Base-by-base conservation (phyloP, 2,329 filamentous ascomycete genomes). In the Claviceps quebecensis region DNA sequence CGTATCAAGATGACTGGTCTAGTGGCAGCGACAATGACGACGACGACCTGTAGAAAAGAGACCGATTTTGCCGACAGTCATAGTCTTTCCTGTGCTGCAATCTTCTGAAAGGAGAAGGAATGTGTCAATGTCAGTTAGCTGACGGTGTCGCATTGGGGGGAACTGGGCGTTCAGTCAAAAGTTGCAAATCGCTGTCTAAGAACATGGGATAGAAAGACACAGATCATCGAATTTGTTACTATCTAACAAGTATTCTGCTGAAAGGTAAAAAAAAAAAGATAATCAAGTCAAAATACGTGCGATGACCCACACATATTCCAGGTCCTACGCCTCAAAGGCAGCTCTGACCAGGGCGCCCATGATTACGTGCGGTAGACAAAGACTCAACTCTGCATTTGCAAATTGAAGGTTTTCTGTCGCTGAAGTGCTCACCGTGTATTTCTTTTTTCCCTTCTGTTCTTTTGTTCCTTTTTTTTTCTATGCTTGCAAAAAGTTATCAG, bases 1-100 rank as follows among this genome's bases (percentile, higher is more conserved):
- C 86, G 54, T 97, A 96, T 64, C 82, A 87, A 58, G 87, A 93
- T 55, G 88, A 88, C 1, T 95, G 87, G 86, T 82, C 81, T 13
- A 88, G 84, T 60, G 87, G 82, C 23, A 84, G 80, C 53, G 85
- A 87, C 58, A 75, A 81, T 8, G 83, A 80, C 19, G 81, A 87
- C 53, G 83, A 87, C 48, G 72, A 77, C 34, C 47, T 64, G n/a
- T 62, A 56, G 55, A 52, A n/a, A 14, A 26, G 22, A 6, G 3
- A 11, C 29, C 8, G 29, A 34, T 34, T 34, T 34, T 34, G 29
- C 29, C 4, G 29, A 34, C 29, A 34, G 29, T 34, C 3, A 34
- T 9, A 34, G 29, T 34, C 4, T 34, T 34, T 34, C 29, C 29
- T 34, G 29, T 1, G 29, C 29, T 34, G 29, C 9, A 34, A 34